Evolutionary conservation across 2,329 filamentous ascomycete genomes (phyloP).

Genomic region (Gnomoniopsis sp.): DNA sequence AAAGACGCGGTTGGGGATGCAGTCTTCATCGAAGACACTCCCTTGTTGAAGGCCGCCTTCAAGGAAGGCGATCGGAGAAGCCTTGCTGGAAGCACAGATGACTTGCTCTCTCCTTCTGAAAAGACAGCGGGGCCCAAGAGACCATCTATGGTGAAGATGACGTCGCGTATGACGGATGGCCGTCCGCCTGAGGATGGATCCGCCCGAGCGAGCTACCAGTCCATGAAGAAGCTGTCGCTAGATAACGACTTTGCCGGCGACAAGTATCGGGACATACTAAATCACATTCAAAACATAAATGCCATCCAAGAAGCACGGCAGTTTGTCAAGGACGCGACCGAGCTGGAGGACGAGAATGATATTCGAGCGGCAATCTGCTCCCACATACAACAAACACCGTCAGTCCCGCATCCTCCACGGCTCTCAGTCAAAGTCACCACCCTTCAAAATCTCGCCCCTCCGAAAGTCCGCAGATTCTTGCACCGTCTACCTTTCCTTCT

Average conservation of each 20-base stretch:
- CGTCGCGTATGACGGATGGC: neutral
- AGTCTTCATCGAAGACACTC: neutral
- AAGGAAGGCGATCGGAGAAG: neutral
- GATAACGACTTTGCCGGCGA: neutral
- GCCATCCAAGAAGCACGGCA: neutral
- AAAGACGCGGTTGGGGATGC: neutral
- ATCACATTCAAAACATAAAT: neutral
- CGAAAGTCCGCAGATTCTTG: neutral
- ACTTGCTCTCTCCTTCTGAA: neutral
- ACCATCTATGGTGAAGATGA: neutral
- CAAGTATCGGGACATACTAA: neutral
- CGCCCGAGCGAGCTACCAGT: neutral
- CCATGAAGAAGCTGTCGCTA: neutral
- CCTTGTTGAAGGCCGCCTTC: neutral
- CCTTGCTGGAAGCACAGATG: neutral
- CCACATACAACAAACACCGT: neutral
- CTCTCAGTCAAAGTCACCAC: neutral
- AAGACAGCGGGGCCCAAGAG: neutral
- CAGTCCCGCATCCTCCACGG: neutral
- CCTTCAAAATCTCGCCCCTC: neutral
- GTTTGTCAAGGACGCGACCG: neutral
- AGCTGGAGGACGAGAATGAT: neutral
- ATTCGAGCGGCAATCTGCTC: neutral
- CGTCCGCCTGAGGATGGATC: neutral
- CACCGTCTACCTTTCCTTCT: neutral